Evolutionary conservation across 768 basidiomycete species (phyloP), one percentile per base, ranked within the genome.

Genomic region (Lactarius psammicola): DNA sequence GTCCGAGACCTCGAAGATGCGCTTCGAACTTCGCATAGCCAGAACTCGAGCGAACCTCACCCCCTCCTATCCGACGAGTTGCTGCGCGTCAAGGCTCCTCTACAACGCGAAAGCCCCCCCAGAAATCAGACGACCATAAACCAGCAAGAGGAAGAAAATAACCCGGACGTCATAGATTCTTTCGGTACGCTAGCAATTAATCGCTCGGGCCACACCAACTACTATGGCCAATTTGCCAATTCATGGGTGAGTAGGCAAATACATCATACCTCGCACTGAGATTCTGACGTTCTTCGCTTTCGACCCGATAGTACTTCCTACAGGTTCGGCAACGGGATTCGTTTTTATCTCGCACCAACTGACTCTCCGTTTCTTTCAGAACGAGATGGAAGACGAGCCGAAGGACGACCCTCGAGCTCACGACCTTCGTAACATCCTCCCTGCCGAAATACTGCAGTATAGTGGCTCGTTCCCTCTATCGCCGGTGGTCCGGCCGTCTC

Each of bases 181-280:
- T 91, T 91, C 73, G 90, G 90, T 23, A 88, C 89, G 0, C 77
- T 92, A n/a, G 85, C 87, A 13, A 88, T 92, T 69, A 87, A 81
- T 56, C 76, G 87, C 26, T 85, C 87, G 1, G 90, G 90, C 8
- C 84, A 86, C 54, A 84, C 89, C 28, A 91, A 88, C 72, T 92
- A 89, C 71, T 90, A 82, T 69, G 89, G 90, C 13, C 86, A 87
- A 36, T 88, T 82, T 28, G 90, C 90, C 26, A 90, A 86, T 68
- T 91, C 90, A 15, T 90, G 85, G 85, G 90, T 90, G 71, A 68
- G 85, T 74, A 28, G 53, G 57, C 42, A 58, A 54, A 15, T 56
- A 57, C 30, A 8, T 15, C n/a, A 49, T n/a, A n/a, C 46, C 36
- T 26, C 33, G 18, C 57, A 31, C 23, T 9, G 51, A 54, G 13